Percentiles rank a stretch among this genome's conserved stretches.
Evolutionary conservation across 495 filamentous ascomycete genomes (phyloP).

Genomic region (Hapsidospora chrysogenum): DNA sequence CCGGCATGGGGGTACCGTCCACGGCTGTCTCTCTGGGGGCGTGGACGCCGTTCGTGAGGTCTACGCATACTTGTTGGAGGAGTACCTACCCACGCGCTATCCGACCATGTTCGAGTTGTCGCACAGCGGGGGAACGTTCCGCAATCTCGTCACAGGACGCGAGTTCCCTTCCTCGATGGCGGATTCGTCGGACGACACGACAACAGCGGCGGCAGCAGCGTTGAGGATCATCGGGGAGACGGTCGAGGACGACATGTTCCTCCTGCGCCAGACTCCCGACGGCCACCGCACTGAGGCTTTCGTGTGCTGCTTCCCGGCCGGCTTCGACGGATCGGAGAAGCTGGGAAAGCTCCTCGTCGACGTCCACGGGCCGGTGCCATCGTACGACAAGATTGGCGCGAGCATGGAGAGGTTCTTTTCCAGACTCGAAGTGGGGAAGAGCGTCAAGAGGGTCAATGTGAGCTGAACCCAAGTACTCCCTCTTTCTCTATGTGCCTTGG

Average conservation of each 20-base stretch:
- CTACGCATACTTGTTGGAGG: constrained; percentile 44
- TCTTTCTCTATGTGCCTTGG: constrained; percentile 2
- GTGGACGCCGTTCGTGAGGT: constrained; percentile 40
- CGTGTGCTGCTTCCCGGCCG: constrained; percentile 53
- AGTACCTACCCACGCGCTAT: constrained; percentile 49
- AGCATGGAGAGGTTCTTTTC: constrained; percentile 70
- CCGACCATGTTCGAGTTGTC: constrained; percentile 40
- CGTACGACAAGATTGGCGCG: constrained; percentile 54
- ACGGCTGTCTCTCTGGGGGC: constrained; percentile 25
- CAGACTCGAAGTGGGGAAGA: constrained; percentile 33
- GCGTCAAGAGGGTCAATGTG: constrained; percentile 38
- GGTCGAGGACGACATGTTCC: constrained; percentile 62
- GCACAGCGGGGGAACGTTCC: constrained; percentile 12
- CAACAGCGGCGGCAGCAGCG: too few species aligned
- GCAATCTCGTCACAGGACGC: constrained; percentile 28
- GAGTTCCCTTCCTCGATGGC: constrained; percentile 22
- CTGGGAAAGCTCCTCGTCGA: constrained; percentile 42
- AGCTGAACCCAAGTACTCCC: constrained; percentile 4
- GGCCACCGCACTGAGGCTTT: constrained; percentile 52
- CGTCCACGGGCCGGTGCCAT: constrained; percentile 56
- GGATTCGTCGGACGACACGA: constrained; percentile 9
- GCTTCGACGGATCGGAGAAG: constrained; percentile 50
- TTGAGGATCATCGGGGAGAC: constrained; percentile 37
- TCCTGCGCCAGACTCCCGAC: constrained; percentile 41
- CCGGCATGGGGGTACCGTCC: constrained; percentile 27